A percentile compares a stretch with the other conserved stretches of the same genome.
Conservation (phyloP, 345 rosid genomes). For the Conringia planisiliqua region DNA sequence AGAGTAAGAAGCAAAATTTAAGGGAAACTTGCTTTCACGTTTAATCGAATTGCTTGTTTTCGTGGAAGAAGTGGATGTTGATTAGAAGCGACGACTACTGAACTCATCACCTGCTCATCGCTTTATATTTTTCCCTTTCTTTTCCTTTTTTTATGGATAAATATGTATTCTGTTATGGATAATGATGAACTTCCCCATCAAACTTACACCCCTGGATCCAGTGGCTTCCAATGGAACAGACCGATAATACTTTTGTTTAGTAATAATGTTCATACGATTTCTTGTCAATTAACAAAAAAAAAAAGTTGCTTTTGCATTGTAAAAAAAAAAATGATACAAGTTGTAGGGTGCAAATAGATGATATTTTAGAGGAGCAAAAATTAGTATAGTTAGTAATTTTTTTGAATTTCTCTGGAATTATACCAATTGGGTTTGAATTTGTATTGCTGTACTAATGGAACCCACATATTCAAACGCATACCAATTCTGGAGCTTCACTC, state of each 20-base stretch:
- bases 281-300: neutral
- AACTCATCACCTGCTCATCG: neutral
- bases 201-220: neutral
- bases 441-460: no score
- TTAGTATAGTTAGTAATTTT: no score
- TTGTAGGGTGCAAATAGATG: no score
- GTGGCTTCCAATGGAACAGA: neutral
- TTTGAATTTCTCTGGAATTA: no score
- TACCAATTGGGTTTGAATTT: no score
- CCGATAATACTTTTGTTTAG: neutral
- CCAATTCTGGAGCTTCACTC: neutral
- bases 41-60: conserved; percentile 29
- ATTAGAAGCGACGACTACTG: conserved; percentile 35
- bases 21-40: conserved; percentile 34
- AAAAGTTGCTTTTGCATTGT: no score
- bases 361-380: no score
- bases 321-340: no score
- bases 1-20: conserved; percentile 4
- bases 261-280: neutral
- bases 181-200: neutral
- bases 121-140: neutral
- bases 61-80: conserved; percentile 30
- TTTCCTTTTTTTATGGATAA: neutral
- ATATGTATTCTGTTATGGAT: conserved; percentile 6
- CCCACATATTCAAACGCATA: no score